These are phyloP conservation scores for Eucalyptus pauciflora DNA, from an alignment of 345 rosid species.

Conservation along the genomic window DNA sequence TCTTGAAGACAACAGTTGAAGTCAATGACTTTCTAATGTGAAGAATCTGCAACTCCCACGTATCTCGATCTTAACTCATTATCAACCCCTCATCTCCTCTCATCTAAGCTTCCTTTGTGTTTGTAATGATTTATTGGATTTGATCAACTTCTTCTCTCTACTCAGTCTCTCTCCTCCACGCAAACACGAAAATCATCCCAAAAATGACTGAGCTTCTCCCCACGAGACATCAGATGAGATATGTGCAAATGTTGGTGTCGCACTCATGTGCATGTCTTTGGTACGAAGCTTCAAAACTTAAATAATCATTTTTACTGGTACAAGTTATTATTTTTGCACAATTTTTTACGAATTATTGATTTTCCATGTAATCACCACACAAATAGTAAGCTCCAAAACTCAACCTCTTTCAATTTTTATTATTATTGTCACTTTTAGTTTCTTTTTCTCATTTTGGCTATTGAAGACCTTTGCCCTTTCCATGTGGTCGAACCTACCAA, in stretches of 20 bases:
- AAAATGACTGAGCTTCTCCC: not conserved
- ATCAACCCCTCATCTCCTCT: not conserved
- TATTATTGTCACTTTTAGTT: too few relatives aligned
- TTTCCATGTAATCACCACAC: not conserved
- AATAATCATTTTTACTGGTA: not conserved
- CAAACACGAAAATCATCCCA: not conserved
- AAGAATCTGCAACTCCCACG: not conserved
- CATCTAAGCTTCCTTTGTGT: not conserved
- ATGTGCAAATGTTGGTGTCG: not conserved
- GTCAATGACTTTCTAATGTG: not conserved
- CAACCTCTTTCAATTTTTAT: not conserved
- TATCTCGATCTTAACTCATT: not conserved
- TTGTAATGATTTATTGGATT: not conserved
- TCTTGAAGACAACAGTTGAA: accelerated
- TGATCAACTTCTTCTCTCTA: not conserved
- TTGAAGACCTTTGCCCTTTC: too few relatives aligned
- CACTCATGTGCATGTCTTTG: not conserved
- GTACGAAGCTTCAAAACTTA: not conserved
- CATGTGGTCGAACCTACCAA: too few relatives aligned
- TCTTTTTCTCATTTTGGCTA: too few relatives aligned
- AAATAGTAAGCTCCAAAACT: not conserved
- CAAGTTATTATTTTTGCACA: too few relatives aligned
- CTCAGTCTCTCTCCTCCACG: not conserved
- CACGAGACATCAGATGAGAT: not conserved
- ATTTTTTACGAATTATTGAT: not conserved